A percentile compares a stretch with the other conserved stretches of the same genome.
These are phyloP conservation scores for Beta corolliflora DNA, from an alignment of 179 eudicot species.

Conservation along the genomic window DNA sequence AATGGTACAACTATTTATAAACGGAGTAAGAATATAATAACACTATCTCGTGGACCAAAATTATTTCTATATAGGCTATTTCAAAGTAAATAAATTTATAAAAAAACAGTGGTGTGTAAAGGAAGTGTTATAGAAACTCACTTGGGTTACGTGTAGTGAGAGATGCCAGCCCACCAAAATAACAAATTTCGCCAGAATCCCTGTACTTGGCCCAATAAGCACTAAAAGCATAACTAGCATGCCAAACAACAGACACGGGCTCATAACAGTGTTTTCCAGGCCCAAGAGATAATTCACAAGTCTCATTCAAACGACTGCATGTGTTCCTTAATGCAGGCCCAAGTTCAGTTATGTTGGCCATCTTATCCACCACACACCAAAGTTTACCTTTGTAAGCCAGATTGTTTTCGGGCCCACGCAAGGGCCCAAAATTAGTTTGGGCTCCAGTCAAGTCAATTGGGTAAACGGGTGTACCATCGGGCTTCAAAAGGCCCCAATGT, in stretches of 20 bases:
- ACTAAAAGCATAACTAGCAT: slow-evolving; percentile 74
- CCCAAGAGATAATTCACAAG: slow-evolving; percentile 52
- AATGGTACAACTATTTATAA: no score
- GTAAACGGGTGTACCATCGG: slow-evolving; percentile 48
- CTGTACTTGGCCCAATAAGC: slow-evolving; percentile 68
- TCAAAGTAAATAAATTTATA: no score
- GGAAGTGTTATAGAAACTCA: slow-evolving; percentile 30
- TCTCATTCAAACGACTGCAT: slow-evolving; percentile 47
- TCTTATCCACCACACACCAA: slow-evolving; percentile 64
- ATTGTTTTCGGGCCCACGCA: slow-evolving; percentile 41
- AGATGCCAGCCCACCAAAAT: slow-evolving; percentile 65
- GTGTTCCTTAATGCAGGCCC: slow-evolving; percentile 30
- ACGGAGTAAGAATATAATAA: no score
- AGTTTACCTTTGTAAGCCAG: slow-evolving; percentile 44
- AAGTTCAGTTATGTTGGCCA: slow-evolving; percentile 33
- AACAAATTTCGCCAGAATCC: slow-evolving; percentile 48
- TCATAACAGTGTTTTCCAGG: slow-evolving; percentile 60
- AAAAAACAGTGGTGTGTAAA: background rate
- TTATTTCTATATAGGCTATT: background rate
- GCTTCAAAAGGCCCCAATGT: slow-evolving; percentile 65
- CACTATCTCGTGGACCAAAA: no score
- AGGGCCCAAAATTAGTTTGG: slow-evolving; percentile 7
- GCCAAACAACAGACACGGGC: slow-evolving; percentile 52
- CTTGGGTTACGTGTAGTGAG: slow-evolving; percentile 68
- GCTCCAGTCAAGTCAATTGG: slow-evolving; percentile 50